phyloP scores from a whole-genome alignment of 257 asterid species.

The Solanum arcanum region DNA sequence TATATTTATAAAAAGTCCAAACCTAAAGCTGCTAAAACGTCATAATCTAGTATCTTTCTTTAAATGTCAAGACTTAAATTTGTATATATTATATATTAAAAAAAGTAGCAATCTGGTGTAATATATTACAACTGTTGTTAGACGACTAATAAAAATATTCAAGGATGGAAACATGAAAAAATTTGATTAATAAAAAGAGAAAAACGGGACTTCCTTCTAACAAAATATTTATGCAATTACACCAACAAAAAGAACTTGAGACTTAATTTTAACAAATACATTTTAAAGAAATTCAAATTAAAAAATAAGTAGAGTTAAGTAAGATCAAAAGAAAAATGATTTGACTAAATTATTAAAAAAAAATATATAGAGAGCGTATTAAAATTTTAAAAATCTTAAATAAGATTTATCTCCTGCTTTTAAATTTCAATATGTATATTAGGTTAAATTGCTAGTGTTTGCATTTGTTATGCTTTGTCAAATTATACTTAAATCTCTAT shows the following conservation, averaged over 20 bases:
- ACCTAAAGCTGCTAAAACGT: neutral
- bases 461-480: neutral
- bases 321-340: neutral
- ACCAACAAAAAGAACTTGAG: neutral
- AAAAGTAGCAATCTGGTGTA: neutral
- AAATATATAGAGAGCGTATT: neutral
- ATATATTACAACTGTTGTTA: neutral
- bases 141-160: neutral
- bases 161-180: neutral
- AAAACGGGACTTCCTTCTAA: neutral
- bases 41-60: neutral
- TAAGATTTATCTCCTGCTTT: too few relatives aligned
- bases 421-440: too few relatives aligned
- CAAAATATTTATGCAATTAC: neutral
- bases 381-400: neutral
- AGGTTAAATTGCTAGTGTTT: too few relatives aligned
- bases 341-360: too few relatives aligned
- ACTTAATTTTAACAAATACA: neutral
- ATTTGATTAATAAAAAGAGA: neutral
- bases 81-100: neutral
- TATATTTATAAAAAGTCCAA: neutral
- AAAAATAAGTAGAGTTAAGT: too few relatives aligned
- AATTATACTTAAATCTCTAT: neutral
- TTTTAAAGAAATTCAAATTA: neutral
- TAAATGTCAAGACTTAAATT: neutral